Conservation (phyloP, 345 rosid species). For the Hibiscus tridactylites region DNA sequence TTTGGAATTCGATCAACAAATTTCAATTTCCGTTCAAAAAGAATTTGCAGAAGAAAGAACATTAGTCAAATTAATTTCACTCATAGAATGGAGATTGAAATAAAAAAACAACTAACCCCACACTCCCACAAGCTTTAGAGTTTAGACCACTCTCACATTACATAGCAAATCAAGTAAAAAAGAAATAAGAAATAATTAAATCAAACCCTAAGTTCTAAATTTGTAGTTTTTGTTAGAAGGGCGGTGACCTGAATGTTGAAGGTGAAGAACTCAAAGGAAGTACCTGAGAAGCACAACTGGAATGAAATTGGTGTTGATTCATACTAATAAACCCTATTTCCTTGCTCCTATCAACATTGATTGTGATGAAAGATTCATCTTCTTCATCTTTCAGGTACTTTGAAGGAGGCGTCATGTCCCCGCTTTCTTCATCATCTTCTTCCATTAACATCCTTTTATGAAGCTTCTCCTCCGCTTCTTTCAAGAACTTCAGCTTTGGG, state of each 20-base stretch:
- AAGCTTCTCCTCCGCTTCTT: conserved; percentile 91
- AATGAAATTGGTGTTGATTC: conserved; percentile 23
- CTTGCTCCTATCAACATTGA: conserved; percentile 39
- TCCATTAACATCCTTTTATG: conserved; percentile 34
- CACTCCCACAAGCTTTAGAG: not conserved
- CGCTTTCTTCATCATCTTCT: conserved; percentile 14
- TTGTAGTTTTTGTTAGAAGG: too few relatives aligned
- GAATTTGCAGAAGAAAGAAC: not conserved
- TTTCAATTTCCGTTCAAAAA: not conserved
- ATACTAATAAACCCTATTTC: conserved; percentile 24
- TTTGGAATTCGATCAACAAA: not conserved
- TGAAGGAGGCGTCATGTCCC: conserved; percentile 4
- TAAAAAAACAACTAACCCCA: conserved; percentile 29
- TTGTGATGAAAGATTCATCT: conserved; percentile 47
- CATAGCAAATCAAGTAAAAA: conserved; percentile 2
- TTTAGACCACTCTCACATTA: not conserved
- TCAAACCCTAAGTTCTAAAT: not conserved
- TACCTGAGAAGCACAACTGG: conserved; percentile 8
- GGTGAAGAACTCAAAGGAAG: conserved; percentile 26
- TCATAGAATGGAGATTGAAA: conserved; percentile 34
- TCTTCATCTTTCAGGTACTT: conserved; percentile 33
- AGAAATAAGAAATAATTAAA: not conserved
- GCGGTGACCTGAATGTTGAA: not conserved
- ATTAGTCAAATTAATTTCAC: conserved; percentile 17
- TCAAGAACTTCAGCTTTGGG: conserved; percentile 83